phyloP scores from a whole-genome alignment of 1,139 yeast species.

The Scheffersomyces lignicola region DNA sequence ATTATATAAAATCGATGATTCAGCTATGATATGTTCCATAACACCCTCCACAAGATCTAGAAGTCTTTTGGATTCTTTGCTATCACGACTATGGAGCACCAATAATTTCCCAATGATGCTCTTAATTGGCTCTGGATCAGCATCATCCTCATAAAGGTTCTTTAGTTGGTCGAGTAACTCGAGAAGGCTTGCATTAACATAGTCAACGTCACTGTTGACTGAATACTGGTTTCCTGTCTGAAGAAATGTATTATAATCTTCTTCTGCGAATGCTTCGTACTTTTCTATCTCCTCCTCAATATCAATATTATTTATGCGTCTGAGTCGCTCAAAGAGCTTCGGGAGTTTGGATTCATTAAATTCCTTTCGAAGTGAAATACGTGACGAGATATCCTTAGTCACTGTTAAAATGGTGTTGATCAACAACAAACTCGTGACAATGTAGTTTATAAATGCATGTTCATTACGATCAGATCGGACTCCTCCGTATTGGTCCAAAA shows the following conservation, averaged over 20 bases:
- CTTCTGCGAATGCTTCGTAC: constrained; percentile 42
- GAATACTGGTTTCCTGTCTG: constrained; percentile 6
- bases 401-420: constrained; percentile 42
- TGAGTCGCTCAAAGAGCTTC: constrained; percentile 39
- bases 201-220: background rate
- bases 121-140: constrained; percentile 6
- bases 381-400: constrained; percentile 27
- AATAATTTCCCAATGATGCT: constrained; percentile 25
- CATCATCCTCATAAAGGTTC: constrained; percentile 2
- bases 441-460: constrained; percentile 37
- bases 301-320: constrained; percentile 35
- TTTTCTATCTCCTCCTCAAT: constrained; percentile 47
- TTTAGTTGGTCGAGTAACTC: background rate
- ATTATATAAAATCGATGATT: constrained; percentile 22
- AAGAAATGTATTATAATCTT: constrained; percentile 25
- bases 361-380: constrained; percentile 39
- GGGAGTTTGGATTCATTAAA: constrained; percentile 41
- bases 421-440: constrained; percentile 45
- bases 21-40: constrained; percentile 30
- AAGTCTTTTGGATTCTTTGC: constrained; percentile 24
- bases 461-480: constrained; percentile 16
- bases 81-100: constrained; percentile 23
- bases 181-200: background rate
- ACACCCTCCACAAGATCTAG: constrained; percentile 31
- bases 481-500: constrained; percentile 32